Percentiles rank a stretch among this genome's conserved stretches.
phyloP scores from a whole-genome alignment of 2,329 filamentous ascomycete species.

The Parastagonospora avenae region DNA sequence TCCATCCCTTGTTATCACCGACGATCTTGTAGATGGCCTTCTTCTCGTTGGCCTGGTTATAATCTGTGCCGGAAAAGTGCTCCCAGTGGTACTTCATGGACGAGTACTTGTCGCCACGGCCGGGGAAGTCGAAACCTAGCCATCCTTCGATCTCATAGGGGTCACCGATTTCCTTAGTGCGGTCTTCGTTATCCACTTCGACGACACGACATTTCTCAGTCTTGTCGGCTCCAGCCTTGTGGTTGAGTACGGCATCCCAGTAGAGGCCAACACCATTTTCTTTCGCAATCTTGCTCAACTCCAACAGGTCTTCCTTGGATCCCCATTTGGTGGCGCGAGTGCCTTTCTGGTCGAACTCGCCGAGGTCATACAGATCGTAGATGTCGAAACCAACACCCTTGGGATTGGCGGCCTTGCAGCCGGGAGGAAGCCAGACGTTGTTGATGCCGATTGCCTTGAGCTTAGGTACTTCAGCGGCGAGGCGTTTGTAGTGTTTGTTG shows the following conservation, averaged over 20 bases:
- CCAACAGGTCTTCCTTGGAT: conserved; percentile 63
- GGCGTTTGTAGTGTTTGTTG: conserved; percentile 64
- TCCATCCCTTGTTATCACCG: conserved; percentile 69
- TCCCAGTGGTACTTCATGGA: conserved; percentile 67
- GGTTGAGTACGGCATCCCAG: conserved; percentile 75
- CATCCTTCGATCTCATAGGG: conserved; percentile 70
- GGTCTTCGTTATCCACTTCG: conserved; percentile 66
- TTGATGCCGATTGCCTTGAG: conserved; percentile 64
- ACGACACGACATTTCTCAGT: conserved; percentile 67
- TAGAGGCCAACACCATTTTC: conserved; percentile 62
- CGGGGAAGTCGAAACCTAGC: conserved; percentile 70
- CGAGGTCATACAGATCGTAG: conserved; percentile 73
- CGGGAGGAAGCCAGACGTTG: conserved; percentile 69
- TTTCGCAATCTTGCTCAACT: conserved; percentile 58
- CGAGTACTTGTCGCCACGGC: conserved; percentile 65
- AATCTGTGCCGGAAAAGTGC: conserved; percentile 73
- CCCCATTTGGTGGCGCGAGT: conserved; percentile 71
- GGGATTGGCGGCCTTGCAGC: conserved; percentile 68
- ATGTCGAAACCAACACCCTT: conserved; percentile 66
- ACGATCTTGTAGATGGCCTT: conserved; percentile 70
- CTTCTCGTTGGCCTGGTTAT: conserved; percentile 61
- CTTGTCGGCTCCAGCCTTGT: conserved; percentile 71
- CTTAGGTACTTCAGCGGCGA: conserved; percentile 57
- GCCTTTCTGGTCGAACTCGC: conserved; percentile 76
- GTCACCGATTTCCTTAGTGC: conserved; percentile 59